phyloP scores from a whole-genome alignment of 352 stramenopile genomes.

The Phytophthora constricta region DNA sequence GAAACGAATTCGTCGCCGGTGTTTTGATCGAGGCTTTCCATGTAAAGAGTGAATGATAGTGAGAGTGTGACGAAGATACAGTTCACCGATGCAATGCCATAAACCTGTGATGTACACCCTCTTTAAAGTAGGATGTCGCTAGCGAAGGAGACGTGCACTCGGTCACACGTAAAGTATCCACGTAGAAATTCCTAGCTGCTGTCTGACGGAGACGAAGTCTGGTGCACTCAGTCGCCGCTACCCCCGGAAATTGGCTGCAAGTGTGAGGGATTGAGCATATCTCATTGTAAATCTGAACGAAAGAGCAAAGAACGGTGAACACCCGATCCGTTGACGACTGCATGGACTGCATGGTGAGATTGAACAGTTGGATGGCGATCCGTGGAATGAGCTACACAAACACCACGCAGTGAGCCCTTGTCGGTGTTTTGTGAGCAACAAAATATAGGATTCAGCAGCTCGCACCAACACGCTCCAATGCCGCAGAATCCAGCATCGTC shows the following conservation, averaged over 20 bases:
- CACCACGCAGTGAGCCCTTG: too few species aligned
- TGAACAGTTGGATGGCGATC: conserved; percentile 33
- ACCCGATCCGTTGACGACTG: conserved; percentile 49
- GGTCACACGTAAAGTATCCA: conserved; percentile 55
- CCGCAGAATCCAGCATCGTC: conserved; percentile 21
- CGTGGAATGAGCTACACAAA: conserved; percentile 59
- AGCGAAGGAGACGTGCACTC: conserved; percentile 52
- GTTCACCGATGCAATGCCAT: conserved; percentile 78
- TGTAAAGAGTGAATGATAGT: conserved; percentile 75
- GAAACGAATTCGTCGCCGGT: conserved; percentile 32
- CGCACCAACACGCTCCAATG: conserved; percentile 40
- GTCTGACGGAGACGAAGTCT: conserved; percentile 56
- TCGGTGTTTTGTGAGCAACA: too few species aligned
- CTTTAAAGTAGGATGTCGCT: conserved; percentile 57
- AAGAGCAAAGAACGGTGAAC: conserved; percentile 63
- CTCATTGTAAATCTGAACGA: conserved; percentile 92
- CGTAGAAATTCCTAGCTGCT: conserved; percentile 59
- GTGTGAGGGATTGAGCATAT: conserved; percentile 72
- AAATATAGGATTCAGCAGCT: too few species aligned
- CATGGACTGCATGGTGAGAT: conserved; percentile 46
- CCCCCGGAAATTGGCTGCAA: conserved; percentile 16
- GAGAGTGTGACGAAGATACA: conserved; percentile 66
- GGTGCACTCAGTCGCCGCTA: neutral
- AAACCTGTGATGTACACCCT: conserved; percentile 64
- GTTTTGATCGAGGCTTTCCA: conserved; percentile 41